Percentiles rank a stretch among this genome's conserved stretches.
phyloP scores from a whole-genome alignment of 148 eudicot genomes.

The Oxyria digyna region DNA sequence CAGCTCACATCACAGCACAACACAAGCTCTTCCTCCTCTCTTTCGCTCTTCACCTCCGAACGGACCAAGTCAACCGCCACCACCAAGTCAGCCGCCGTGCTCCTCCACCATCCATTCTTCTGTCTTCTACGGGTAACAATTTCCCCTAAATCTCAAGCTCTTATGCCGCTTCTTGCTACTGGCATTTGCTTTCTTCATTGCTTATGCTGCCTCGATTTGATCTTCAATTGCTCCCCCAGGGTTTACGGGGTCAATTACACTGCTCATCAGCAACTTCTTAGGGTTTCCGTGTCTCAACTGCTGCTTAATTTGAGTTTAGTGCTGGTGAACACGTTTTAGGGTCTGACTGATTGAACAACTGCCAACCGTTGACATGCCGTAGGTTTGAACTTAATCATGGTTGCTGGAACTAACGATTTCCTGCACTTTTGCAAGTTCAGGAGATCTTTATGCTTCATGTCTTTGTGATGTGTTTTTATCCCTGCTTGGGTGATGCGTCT shows the following conservation, averaged over 20 bases:
- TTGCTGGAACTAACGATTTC: neutral
- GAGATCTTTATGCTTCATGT: neutral
- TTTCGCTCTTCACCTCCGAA: neutral
- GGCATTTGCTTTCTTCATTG: neutral
- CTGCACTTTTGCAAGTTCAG: neutral
- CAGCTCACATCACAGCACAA: neutral
- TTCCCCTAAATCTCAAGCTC: neutral
- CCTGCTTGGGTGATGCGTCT: neutral
- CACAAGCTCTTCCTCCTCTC: conserved; percentile 7
- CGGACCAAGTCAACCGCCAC: neutral
- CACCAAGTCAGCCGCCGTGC: neutral
- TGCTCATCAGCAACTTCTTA: neutral
- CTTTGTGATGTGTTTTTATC: neutral
- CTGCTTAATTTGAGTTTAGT: neutral
- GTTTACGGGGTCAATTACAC: neutral
- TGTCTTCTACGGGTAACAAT: neutral
- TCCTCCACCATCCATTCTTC: neutral
- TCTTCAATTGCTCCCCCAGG: neutral
- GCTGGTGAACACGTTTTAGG: neutral
- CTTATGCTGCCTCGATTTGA: neutral
- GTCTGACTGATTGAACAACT: neutral
- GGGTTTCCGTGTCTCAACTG: neutral
- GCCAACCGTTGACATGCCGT: neutral
- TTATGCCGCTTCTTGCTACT: neutral
- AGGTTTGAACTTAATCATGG: neutral